Evolutionary conservation across 208 protist species (phyloP).

Genomic region (Trypanosoma scelopori): DNA sequence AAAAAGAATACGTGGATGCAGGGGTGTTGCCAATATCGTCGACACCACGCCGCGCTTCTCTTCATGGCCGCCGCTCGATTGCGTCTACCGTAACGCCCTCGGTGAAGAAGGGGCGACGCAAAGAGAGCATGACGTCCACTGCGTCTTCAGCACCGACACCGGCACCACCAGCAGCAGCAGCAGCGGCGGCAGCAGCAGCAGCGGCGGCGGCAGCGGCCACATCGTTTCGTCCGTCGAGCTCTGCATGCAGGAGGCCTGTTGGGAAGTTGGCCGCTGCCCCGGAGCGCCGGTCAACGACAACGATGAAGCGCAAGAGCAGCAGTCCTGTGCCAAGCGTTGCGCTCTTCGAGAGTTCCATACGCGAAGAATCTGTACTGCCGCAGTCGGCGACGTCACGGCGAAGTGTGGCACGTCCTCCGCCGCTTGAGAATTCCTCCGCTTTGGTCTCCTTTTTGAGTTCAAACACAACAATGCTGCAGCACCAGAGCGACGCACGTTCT

Average conservation of each 20-base stretch:
- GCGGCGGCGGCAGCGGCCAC: no score
- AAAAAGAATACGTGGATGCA: not conserved
- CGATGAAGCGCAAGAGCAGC: not conserved
- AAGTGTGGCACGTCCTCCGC: not conserved
- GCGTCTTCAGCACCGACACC: not conserved
- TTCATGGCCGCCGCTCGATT: not conserved
- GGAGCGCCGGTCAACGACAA: not conserved
- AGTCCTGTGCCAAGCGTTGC: conserved; percentile 5
- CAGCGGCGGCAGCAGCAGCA: no score
- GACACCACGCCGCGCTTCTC: not conserved
- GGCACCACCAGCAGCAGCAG: no score
- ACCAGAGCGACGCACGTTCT: conserved; percentile 25
- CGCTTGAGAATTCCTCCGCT: conserved; percentile 22
- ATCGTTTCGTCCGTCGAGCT: not conserved
- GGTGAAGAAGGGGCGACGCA: not conserved
- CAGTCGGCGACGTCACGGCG: not conserved
- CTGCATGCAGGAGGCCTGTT: not conserved
- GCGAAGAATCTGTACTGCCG: not conserved
- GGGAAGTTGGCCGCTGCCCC: not conserved
- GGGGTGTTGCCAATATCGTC: not conserved
- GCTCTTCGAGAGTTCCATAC: conserved; percentile 8
- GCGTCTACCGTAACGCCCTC: not conserved
- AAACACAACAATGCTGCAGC: conserved; percentile 1
- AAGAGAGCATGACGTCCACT: not conserved
- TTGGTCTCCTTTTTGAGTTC: not conserved